A percentile compares a stretch with the other conserved stretches of the same genome.
Evolutionary conservation across 257 asterid genomes (phyloP).

Genomic region (Solanum infundibuliforme): DNA sequence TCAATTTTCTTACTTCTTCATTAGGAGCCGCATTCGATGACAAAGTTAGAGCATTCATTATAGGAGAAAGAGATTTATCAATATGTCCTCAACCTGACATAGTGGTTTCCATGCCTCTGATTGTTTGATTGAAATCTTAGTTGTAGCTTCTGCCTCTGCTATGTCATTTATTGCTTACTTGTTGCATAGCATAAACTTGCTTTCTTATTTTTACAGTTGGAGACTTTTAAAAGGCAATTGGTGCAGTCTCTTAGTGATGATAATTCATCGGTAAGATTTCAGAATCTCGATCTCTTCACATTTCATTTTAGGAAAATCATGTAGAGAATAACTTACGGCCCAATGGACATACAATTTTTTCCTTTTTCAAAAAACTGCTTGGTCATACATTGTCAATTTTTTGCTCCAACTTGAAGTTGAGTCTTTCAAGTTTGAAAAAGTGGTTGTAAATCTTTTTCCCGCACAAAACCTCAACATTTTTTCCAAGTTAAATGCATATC

Average conservation of each 20-base stretch:
- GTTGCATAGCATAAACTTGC: not conserved
- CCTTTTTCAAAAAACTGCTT: not conserved
- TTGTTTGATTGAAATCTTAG: not conserved
- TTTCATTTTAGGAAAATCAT: not conserved
- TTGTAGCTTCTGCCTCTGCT: not conserved
- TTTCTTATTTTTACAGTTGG: conserved; percentile 40
- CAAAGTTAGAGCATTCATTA: not conserved
- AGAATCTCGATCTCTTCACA: not conserved
- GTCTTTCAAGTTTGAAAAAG: not conserved
- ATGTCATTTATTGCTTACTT: not conserved
- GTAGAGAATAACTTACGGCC: not conserved
- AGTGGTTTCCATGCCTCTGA: not conserved
- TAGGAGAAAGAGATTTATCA: not conserved
- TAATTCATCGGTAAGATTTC: conserved; percentile 50
- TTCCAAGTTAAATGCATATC: not conserved
- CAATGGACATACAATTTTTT: not conserved
- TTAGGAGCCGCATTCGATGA: not conserved
- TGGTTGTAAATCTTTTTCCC: not conserved
- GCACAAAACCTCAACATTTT: not conserved
- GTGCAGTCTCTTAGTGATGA: conserved; percentile 86
- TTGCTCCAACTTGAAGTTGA: not conserved
- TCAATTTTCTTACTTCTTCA: not conserved
- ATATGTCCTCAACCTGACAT: not conserved
- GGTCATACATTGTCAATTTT: not conserved
- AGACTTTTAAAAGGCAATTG: conserved; percentile 83